Evolutionary conservation across 495 filamentous ascomycete species (phyloP), one percentile per base, ranked within the genome.

Genomic region (Chlorociboria aeruginascens): DNA sequence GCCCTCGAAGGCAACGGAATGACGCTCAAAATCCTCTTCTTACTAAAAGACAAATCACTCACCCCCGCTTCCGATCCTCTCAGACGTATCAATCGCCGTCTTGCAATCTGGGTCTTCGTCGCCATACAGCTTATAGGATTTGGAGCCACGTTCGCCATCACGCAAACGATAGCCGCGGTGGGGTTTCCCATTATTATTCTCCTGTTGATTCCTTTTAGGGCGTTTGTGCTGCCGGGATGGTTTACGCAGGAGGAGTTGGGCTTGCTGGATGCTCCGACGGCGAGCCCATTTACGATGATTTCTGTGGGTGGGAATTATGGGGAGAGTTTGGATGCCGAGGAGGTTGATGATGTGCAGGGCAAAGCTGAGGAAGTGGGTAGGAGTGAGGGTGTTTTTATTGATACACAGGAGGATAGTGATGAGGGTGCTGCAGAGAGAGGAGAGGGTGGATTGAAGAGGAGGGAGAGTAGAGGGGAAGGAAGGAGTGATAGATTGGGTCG

Each of bases 141-240:
- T 56, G 86, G 70, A 3, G 85, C 80, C 1, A 94, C 85, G 2
- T 92, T 97, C 61, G 89, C 87, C n/a, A 90, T 95, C 55, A 90
- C 88, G 8, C 89, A 96, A 64, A 95, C 90, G 0, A 86, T 95
- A 42, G 90, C 86, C 8, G 90, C 90, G 12, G 92, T 97, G 35
- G 86, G 90, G 2, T 97, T 95, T 59, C 90, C 90, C 3, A 77
- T 95, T 7, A 77, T 95, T 46, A 93, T 97, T 59, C 58, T 93
- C 10, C 56, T 78, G 13, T 65, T 95, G 12, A 81, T 96, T n/a
- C 90, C 89, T 0, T 61, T 85, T 1, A 69, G 90, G 8, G 80
- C 80, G 8, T 71, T 81, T 45, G 36, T 90, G n/a, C 55, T 97
- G 49, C 88, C 89, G 3, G 66, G 66, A 35, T 79, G 73, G 64